Conservation (phyloP, 2,329 filamentous ascomycete genomes). For the Xylaria sp. region DNA sequence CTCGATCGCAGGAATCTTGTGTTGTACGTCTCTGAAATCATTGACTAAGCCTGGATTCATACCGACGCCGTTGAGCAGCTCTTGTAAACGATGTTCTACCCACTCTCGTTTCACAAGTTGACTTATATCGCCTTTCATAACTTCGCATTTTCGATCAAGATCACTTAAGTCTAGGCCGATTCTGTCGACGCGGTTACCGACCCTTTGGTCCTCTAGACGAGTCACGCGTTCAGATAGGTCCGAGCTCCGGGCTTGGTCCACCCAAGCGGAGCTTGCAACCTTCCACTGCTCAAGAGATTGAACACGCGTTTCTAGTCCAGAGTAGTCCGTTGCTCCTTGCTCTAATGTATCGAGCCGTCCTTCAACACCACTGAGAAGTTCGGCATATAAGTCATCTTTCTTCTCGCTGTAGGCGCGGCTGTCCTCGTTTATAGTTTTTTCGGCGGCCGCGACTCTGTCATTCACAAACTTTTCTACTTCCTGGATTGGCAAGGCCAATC, state of each 20-base stretch:
- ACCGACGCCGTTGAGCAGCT: slow-evolving; percentile 29
- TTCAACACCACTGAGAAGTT: slow-evolving; percentile 34
- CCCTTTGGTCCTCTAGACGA: slow-evolving; percentile 11
- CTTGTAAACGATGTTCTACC: slow-evolving; percentile 33
- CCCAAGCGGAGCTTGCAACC: background rate
- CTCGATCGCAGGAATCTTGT: slow-evolving; percentile 49
- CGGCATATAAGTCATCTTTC: slow-evolving; percentile 31
- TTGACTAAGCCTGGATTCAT: slow-evolving; percentile 10
- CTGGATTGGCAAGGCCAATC: background rate
- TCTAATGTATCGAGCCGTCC: slow-evolving; percentile 10
- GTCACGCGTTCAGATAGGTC: slow-evolving; percentile 20
- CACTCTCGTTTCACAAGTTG: slow-evolving; percentile 23
- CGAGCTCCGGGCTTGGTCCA: slow-evolving; percentile 25
- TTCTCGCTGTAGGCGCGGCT: slow-evolving; percentile 9
- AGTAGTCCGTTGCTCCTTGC: background rate
- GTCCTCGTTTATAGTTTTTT: slow-evolving; percentile 14
- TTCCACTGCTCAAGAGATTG: slow-evolving; percentile 32
- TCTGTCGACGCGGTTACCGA: slow-evolving; percentile 26
- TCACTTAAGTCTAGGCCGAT: slow-evolving; percentile 17
- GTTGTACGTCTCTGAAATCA: slow-evolving; percentile 43
- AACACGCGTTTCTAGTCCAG: slow-evolving; percentile 9
- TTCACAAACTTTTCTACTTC: slow-evolving; percentile 16
- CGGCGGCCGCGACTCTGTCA: slow-evolving; percentile 10
- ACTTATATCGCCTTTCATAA: slow-evolving; percentile 6
- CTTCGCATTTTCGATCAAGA: slow-evolving; percentile 12